Evolutionary conservation across 495 filamentous ascomycete species (phyloP), one percentile per base, ranked within the genome.

Genomic region (Neurospora sp.): DNA sequence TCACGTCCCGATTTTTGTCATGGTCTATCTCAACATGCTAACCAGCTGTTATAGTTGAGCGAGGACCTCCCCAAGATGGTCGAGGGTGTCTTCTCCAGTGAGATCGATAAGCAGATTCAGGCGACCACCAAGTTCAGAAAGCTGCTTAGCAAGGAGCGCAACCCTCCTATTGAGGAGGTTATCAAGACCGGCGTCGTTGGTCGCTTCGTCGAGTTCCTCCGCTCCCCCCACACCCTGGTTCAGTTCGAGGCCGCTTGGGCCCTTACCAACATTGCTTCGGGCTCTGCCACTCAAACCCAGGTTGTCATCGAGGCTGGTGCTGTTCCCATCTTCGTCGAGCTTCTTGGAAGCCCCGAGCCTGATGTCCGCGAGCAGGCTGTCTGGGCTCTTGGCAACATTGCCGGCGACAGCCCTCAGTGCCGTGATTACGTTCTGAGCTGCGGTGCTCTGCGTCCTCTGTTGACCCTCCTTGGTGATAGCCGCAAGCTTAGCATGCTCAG

Each of bases 181-280:
- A 98, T 99, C 80, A 96, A 98, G 88, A 98, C 96, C 72, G 96
- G 96, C 74, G 96, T 99, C 73, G 96, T 99, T 61, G 90, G 90
- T 83, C 91, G 96, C 79, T 99, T 99, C 79, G 96, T 99, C 79
- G 92, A 97, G 81, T 99, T 99, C 84, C 94, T 99, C 71, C 91
- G 94, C 71, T 99, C 96, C 39, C 96, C 96, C 70, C 96, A 99
- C 81, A 99, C 96, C 39, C 88, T 99, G 35, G 96, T 99, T 69
- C 96, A 99, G 83, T 99, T 99, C 81, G 96, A 99, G 84, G 96
- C 96, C 77, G 96, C 96, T 11, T 99, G 96, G 96, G 96, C 96
- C 75, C 86, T 99, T 79, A 99, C 96, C 83, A 99, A 99, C 86
- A 99, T 99, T 83, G 96, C 96, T 68, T 98, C 94, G 41, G 96